These are phyloP conservation scores for Hemileccinum hortonii DNA, from an alignment of 1,284 basidiomycete genomes.

Conservation along the genomic window DNA sequence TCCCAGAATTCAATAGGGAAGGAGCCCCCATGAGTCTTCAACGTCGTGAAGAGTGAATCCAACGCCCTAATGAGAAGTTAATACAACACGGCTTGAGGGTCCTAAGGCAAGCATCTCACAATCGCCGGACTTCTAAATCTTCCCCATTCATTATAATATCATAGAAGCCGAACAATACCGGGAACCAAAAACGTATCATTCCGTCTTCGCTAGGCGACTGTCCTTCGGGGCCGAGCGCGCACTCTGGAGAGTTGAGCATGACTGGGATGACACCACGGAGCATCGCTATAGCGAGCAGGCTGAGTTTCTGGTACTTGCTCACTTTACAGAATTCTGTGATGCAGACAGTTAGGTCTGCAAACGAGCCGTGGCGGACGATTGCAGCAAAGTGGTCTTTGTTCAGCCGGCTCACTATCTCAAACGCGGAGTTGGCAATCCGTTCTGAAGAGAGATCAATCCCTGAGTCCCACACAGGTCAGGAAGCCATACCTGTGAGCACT, in stretches of 20 bases:
- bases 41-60: slow-evolving; percentile 91
- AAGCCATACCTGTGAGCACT: slow-evolving; percentile 75
- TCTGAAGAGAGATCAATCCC: slow-evolving; percentile 47
- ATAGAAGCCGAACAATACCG: slow-evolving; percentile 94
- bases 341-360: slow-evolving; percentile 95
- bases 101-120: slow-evolving; percentile 56
- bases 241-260: slow-evolving; percentile 87
- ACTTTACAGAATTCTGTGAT: slow-evolving; percentile 99
- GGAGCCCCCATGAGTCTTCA: slow-evolving; percentile 86
- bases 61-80: slow-evolving; percentile 66
- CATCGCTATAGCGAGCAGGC: slow-evolving; percentile 95
- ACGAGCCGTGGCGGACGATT: slow-evolving; percentile 90
- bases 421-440: slow-evolving; percentile 90
- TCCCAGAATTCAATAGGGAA: slow-evolving; percentile 98
- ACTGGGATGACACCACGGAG: slow-evolving; percentile 88
- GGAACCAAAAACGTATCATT: slow-evolving; percentile 97
- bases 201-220: slow-evolving; percentile 38
- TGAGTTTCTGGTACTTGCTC: slow-evolving; percentile 98
- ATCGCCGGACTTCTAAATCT: slow-evolving; percentile 93
- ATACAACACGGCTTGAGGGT: not conserved
- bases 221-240: slow-evolving; percentile 52
- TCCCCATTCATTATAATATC: slow-evolving; percentile 99
- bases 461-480: not conserved
- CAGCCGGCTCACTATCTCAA: slow-evolving; percentile 92
- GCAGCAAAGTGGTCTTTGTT: slow-evolving; percentile 91